Conservation (phyloP, 1,139 yeast genomes). For the Yamadazyma aaseri region DNA sequence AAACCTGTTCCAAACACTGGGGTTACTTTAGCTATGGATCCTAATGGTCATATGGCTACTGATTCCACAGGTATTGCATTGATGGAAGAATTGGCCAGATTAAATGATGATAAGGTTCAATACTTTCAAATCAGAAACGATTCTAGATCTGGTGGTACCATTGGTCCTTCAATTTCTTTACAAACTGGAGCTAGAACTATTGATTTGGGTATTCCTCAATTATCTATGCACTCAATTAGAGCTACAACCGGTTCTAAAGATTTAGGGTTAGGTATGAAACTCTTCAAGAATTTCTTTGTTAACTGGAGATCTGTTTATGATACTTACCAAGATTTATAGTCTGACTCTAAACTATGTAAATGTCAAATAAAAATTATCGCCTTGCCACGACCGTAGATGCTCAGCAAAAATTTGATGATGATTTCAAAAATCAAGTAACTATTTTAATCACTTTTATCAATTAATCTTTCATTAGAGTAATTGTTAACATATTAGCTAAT, state of each 20-base stretch:
- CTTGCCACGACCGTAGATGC: not conserved
- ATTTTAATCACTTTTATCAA: too few relatives aligned
- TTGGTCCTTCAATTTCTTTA: conserved; percentile 40
- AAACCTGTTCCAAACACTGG: conserved; percentile 45
- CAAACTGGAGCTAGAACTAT: conserved; percentile 45
- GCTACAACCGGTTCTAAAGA: conserved; percentile 44
- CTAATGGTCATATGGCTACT: conserved; percentile 45
- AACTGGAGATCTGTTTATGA: conserved; percentile 35
- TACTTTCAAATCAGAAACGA: conserved; percentile 46
- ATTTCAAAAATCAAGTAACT: too few relatives aligned
- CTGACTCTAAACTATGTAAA: not conserved
- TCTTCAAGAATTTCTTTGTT: conserved; percentile 36
- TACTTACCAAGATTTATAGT: conserved; percentile 21
- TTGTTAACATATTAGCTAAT: too few relatives aligned
- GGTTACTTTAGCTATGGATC: conserved; percentile 38
- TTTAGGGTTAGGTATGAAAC: conserved; percentile 40
- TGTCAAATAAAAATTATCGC: not conserved
- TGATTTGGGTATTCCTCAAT: conserved; percentile 47
- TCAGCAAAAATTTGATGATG: conserved; percentile 1
- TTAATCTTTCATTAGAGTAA: too few relatives aligned
- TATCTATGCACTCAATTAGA: conserved; percentile 48
- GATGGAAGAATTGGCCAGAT: conserved; percentile 30
- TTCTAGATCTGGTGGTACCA: conserved; percentile 45
- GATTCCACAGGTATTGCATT: conserved; percentile 39
- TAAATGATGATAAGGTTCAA: conserved; percentile 31